Conservation (phyloP, 2,329 filamentous ascomycete genomes). For the Cylindrodendrum hubeiense region DNA sequence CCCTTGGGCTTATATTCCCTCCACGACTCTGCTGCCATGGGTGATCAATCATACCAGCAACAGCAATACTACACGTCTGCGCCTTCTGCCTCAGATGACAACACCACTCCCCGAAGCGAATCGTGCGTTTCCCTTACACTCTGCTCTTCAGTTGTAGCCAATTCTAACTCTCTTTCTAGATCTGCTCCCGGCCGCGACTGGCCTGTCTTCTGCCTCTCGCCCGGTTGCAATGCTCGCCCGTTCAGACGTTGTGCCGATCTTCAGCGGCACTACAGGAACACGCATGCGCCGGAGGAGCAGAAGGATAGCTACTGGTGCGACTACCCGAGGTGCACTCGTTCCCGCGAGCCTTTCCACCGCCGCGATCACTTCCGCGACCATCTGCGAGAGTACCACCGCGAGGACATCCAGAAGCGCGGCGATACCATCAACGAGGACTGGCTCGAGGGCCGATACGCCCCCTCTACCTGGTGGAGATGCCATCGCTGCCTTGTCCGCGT, state of each 20-base stretch:
- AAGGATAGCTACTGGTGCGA: constrained; percentile 64
- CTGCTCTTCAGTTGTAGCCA: not conserved
- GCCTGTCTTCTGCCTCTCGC: constrained; percentile 53
- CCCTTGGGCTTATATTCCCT: constrained; percentile 38
- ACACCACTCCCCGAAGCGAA: constrained; percentile 26
- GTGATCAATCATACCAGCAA: constrained; percentile 30
- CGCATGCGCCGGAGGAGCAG: constrained; percentile 57
- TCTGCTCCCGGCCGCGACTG: constrained; percentile 44
- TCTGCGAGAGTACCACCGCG: constrained; percentile 66
- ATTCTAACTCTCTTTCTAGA: constrained; percentile 6
- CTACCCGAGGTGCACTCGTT: constrained; percentile 62
- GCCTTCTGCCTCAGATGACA: constrained; percentile 10
- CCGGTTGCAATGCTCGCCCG: constrained; percentile 57
- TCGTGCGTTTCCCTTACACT: constrained; percentile 25
- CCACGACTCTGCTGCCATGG: constrained; percentile 26
- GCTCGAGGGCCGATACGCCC: constrained; percentile 54
- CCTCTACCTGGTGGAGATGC: constrained; percentile 66
- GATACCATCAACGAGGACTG: constrained; percentile 52
- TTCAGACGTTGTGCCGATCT: constrained; percentile 68
- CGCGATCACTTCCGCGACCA: constrained; percentile 70
- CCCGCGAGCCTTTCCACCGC: constrained; percentile 61
- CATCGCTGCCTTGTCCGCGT: constrained; percentile 64
- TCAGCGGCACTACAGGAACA: constrained; percentile 64
- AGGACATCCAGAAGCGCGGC: constrained; percentile 65
- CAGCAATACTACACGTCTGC: constrained; percentile 24